Evolutionary conservation across 2,329 filamentous ascomycete genomes (phyloP), one percentile per base, ranked within the genome.

Genomic region (Plenodomus biglobosus): DNA sequence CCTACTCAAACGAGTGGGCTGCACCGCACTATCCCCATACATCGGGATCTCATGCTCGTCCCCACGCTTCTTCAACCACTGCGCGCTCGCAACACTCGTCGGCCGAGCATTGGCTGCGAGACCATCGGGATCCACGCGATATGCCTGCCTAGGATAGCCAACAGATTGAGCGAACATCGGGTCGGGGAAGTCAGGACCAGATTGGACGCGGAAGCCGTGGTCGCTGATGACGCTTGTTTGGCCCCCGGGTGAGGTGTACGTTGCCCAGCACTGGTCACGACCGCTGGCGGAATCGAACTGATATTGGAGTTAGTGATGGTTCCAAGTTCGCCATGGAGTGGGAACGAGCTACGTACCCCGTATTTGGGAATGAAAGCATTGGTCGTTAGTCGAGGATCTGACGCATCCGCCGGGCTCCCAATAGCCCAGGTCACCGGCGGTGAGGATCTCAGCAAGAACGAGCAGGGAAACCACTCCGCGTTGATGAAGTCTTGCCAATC

Each of bases 101-200:
- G 35, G 35, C 16, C 35, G 35, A 37, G 35, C 16, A 17, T 17
- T 17, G 10, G 35, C 35, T 37, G 35, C 35, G 19, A 37, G 35
- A 18, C 35, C 35, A 37, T 37, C 35, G n/a, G 35, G 35, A 17
- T 37, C 35, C 8, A 19, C 35, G 35, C 35, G 16, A 17, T 37
- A 37, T 19, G 35, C 35, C 19, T 37, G 35, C 16, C 35, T 37
- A 24, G 22, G 22, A 24, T 18, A 18, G 35, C 35, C 35, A 37
- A 37, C 35, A 16, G 16, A 37, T 19, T 37, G 35, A 37, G 35
- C 35, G 16, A 37, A 37, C 35, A 37, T 37, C n/a, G 35, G 35
- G 35, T 37, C 35, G n/a, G 35, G 35, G n/a, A 37, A 37, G 35
- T 37, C 35, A 37, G 35, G 35, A 17, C 35, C 35, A 37, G 35